Evolutionary conservation across 768 basidiomycete genomes (phyloP).

Genomic region (Chalciporus chontae): DNA sequence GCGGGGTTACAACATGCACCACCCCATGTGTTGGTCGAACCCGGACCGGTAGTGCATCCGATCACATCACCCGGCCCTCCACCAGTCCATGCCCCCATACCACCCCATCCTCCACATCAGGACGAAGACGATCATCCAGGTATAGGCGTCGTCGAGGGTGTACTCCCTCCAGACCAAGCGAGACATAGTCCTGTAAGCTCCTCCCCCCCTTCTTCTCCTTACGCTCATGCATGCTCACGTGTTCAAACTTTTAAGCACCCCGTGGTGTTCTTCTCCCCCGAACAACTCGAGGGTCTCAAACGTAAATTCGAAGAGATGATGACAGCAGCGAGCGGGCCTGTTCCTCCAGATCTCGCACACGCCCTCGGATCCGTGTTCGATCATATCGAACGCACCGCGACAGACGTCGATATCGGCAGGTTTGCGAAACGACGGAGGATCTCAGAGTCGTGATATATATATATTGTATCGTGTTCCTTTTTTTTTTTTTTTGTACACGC

Average conservation of each 20-base stretch:
- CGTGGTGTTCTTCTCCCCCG: constrained; percentile 31
- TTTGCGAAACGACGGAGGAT: constrained; percentile 26
- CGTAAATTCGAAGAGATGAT: constrained; percentile 32
- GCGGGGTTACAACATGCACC: constrained; percentile 20
- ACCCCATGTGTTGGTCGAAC: constrained; percentile 17
- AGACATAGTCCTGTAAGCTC: constrained; percentile 16
- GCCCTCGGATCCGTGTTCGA: constrained; percentile 32
- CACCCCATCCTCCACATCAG: constrained; percentile 9
- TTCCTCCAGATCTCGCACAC: constrained; percentile 30
- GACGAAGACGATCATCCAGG: constrained; percentile 15
- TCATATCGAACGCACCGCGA: constrained; percentile 30
- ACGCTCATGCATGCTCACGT: no score
- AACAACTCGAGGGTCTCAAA: constrained; percentile 29
- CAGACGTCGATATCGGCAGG: constrained; percentile 24
- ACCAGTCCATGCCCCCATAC: constrained; percentile 7
- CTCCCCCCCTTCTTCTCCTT: background rate
- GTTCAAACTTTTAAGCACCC: constrained; percentile 16
- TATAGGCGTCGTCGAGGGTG: constrained; percentile 6
- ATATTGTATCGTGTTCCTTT: no score
- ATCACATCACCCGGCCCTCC: constrained; percentile 8
- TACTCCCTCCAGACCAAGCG: constrained; percentile 18
- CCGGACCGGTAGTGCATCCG: constrained; percentile 13
- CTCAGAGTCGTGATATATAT: constrained; percentile 9
- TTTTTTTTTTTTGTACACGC: no score
- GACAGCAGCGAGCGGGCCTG: constrained; percentile 27